phyloP scores from a whole-genome alignment of 2,329 filamentous ascomycete species.

The Acarospora socialis region DNA sequence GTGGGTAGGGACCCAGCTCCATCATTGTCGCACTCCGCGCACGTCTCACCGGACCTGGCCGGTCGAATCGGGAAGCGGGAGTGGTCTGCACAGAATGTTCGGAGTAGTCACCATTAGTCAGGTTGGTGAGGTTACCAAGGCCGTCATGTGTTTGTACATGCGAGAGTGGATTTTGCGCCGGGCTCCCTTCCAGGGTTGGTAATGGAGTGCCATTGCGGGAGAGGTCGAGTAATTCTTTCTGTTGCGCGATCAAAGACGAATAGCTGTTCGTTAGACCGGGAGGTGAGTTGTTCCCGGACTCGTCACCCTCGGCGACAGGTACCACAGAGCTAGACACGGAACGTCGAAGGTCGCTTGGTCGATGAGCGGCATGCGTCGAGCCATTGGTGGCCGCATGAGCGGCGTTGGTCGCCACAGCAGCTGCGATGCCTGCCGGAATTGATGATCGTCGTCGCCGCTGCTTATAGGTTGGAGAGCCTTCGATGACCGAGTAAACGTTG shows the following conservation, averaged over 20 bases:
- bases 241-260: constrained; percentile 55
- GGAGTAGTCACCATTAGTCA: constrained; percentile 48
- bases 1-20: constrained; percentile 90
- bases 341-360: constrained; percentile 78
- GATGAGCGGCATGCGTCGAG: constrained; percentile 48
- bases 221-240: constrained; percentile 66
- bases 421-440: constrained; percentile 66
- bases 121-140: constrained; percentile 50
- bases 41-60: constrained; percentile 65
- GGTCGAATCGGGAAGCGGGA: constrained; percentile 43
- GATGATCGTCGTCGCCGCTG: constrained; percentile 88
- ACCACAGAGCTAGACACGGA: constrained; percentile 82
- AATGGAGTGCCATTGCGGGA: constrained; percentile 87
- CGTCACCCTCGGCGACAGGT: constrained; percentile 65
- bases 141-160: constrained; percentile 51
- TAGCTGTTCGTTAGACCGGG: constrained; percentile 61
- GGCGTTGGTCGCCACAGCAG: constrained; percentile 46
- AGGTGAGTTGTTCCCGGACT: constrained; percentile 64
- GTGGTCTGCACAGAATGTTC: constrained; percentile 41
- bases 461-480: constrained; percentile 97
- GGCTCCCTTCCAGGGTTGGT: constrained; percentile 69
- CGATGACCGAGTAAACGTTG: constrained; percentile 89
- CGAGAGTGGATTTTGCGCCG: constrained; percentile 54
- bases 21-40: constrained; percentile 91
- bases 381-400: constrained; percentile 33